These are phyloP conservation scores for Colletotrichum coccodes DNA, from an alignment of 2,329 filamentous ascomycete genomes.

Conservation along the genomic window DNA sequence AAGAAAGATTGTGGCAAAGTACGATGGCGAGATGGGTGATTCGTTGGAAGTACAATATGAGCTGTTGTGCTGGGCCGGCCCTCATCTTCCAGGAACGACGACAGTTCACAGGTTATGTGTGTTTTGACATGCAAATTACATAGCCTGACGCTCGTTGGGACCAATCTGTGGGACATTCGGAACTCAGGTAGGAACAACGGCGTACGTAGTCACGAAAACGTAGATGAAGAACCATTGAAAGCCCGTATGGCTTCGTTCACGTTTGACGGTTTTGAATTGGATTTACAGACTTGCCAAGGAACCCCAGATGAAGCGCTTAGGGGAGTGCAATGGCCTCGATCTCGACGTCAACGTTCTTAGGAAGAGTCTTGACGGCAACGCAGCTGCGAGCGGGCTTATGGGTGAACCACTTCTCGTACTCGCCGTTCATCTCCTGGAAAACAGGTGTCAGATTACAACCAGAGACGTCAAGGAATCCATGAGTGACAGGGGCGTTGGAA, in stretches of 20 bases:
- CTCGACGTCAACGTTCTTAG: constrained; percentile 87
- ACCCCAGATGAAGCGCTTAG: constrained; percentile 45
- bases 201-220: not conserved
- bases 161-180: not conserved
- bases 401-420: constrained; percentile 84
- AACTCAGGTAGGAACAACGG: too few species aligned
- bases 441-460: not conserved
- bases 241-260: not conserved
- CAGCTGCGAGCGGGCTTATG: constrained; percentile 91
- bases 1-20: not conserved
- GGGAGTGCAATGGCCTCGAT: constrained; percentile 88
- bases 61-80: not conserved
- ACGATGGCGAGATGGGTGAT: not conserved
- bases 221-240: not conserved
- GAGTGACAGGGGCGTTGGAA: not conserved
- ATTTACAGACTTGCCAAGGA: not conserved
- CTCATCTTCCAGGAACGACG: not conserved
- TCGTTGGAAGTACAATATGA: not conserved
- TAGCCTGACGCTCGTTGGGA: too few species aligned
- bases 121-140: not conserved
- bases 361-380: constrained; percentile 89
- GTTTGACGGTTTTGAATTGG: constrained; percentile 9
- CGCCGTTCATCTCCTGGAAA: constrained; percentile 79
- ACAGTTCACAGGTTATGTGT: not conserved
- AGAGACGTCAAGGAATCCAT: not conserved